Base-by-base conservation (phyloP, 1,284 basidiomycete genomes). In the Pseudomicrostroma phylloplanum region DNA sequence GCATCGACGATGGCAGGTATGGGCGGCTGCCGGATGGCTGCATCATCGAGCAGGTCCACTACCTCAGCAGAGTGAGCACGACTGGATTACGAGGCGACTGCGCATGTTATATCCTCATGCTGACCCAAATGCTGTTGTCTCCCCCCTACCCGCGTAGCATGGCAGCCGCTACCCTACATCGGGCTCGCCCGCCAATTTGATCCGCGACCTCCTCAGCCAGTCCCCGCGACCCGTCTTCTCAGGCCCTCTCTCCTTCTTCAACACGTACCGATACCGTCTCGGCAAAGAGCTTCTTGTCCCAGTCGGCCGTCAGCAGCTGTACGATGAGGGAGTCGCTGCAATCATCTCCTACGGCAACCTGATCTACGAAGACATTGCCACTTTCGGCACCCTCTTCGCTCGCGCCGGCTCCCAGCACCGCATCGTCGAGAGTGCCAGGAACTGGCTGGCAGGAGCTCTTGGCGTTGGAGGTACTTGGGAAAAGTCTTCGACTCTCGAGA, bases 381-480 rank as follows among this genome's bases (percentile, higher is more conserved):
- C 63, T 53, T 49, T 59, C 41, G 42, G 40, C 13, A 69, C 60
- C 13, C 62, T 77, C 42, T 71, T 77, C 54, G 74, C 72, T 9
- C 69, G 76, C 2, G 67, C 76, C 1, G 76, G 76, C 8, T 74
- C 71, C 25, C 76, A 77, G 60, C 74, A 77, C 51, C 67, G 76
- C 12, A 78, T 78, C 42, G 72, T 78, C 39, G 76, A 78, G 36
- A 72, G 70, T 6, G 69, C 72, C 1, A 63, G 75, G 0, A 68
- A 71, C 17, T 78, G 71, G 69, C 21, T 54, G 19, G 51, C 51
- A 23, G 51, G 51, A 19, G 55, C 57, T n/a, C 56, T 25, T 36
- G 61, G 58, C 23, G 58, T 36, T 19, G 51, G 26, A 23, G 43
- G 43, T 3, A 36, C 30, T 9, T 62, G 59, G 71, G 53, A 17